Evolutionary conservation across 2,329 filamentous ascomycete genomes (phyloP), one percentile per base, ranked within the genome.

Genomic region (Byssochlamys sp.): DNA sequence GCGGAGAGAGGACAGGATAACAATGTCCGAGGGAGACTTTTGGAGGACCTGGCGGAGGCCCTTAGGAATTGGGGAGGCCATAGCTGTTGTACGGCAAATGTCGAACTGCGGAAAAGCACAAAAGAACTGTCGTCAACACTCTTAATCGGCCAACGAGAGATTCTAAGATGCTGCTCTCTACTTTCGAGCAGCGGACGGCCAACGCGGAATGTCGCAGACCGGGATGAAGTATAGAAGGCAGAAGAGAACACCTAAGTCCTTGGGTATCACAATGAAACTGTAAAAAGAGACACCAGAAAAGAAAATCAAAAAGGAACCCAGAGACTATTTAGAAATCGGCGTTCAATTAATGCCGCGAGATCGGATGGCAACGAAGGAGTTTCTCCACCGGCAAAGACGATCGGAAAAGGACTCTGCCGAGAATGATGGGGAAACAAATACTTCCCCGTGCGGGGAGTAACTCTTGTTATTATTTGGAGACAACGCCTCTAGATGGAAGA

Each of bases 1-100:
- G 65, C 91, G 89, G 48, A 96, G 82, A n/a, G 91, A 85, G 24
- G 91, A 95, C 66, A 96, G 85, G 70, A 96, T 88, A 66, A 96
- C 90, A 49, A 90, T 83, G 76, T 96, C 91, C 62, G 85, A 83
- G 48, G 90, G 87, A 26, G 85, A 77, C 74, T 94, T 95, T 67
- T 85, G 76, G 59, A 96, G 84, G 65, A 96, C 84, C 68, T 87
- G 82, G 64, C 85, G 84, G 61, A 92, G 79, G 68, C 90, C 90
- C 69, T 82, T 83, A 27, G 81, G 80, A 54, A 84, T 69, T 55
- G 71, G 69, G 57, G 67, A 74, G 51, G 77, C 71, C 78, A 81
- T 82, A 5, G 58, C 72, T 62, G 54, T 33, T 14, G n/a, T 45
- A 24, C 3, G 12, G 24, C 9, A 9, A 2, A 45, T 9, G 9